phyloP scores from a whole-genome alignment of 140 eudicot genomes.

The Ambrosia hybrid region DNA sequence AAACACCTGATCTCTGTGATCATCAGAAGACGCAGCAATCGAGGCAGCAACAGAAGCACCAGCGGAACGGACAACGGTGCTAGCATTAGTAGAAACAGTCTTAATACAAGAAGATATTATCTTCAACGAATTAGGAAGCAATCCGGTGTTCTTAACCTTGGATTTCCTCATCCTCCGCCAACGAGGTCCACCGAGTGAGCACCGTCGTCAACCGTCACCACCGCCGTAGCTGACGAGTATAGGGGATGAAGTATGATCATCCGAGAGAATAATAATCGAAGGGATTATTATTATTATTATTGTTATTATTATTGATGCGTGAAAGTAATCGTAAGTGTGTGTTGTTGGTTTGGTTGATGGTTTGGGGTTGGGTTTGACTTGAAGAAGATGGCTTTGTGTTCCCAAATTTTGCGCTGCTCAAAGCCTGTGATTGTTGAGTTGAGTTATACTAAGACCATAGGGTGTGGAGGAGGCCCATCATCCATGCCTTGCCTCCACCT shows the following conservation, averaged over 20 bases:
- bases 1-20: conserved; percentile 70
- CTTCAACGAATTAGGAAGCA: conserved; percentile 66
- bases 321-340: conserved; percentile 40
- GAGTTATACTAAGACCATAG: too few species aligned
- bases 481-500: too few species aligned
- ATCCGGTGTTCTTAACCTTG: conserved; percentile 45
- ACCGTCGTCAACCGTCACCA: background rate
- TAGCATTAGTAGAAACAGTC: conserved; percentile 72
- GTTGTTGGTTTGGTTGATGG: conserved; percentile 10
- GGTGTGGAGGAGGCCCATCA: too few species aligned
- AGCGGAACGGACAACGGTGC: conserved; percentile 71
- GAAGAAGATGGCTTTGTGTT: conserved; percentile 20
- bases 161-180: conserved; percentile 58
- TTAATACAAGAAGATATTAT: conserved; percentile 68
- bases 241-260: conserved; percentile 46
- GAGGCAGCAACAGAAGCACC: conserved; percentile 75
- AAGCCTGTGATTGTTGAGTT: conserved; percentile 18
- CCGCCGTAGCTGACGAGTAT: conserved; percentile 54
- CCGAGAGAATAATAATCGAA: conserved; percentile 37
- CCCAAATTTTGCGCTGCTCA: conserved; percentile 29
- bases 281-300: too few species aligned
- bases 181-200: background rate
- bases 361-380: conserved; percentile 34
- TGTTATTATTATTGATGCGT: conserved; percentile 17
- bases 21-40: conserved; percentile 55